Evolutionary conservation across 2,329 filamentous ascomycete genomes (phyloP).

Genomic region (Microdochium trichocladiopsis): DNA sequence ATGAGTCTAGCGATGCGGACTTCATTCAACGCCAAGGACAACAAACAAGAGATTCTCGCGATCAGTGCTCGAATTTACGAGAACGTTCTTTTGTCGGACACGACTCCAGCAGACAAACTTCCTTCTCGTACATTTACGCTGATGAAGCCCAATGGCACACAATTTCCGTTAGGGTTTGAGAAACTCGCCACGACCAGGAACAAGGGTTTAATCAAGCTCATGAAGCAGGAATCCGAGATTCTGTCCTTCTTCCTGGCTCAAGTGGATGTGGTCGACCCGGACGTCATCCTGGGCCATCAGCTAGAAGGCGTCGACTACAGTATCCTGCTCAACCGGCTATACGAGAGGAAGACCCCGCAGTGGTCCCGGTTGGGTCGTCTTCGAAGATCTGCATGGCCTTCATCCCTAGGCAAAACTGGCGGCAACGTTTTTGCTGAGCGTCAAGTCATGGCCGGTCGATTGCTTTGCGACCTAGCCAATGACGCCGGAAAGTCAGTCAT

Average conservation of each 20-base stretch:
- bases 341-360: constrained; percentile 84
- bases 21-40: constrained; percentile 80
- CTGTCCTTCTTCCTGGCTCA: constrained; percentile 85
- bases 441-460: constrained; percentile 77
- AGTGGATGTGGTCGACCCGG: constrained; percentile 81
- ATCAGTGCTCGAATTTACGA: constrained; percentile 92
- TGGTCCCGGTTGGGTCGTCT: constrained; percentile 92
- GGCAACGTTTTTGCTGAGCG: constrained; percentile 91
- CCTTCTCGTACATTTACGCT: constrained; percentile 88
- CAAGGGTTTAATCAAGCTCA: constrained; percentile 69
- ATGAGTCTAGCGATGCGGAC: constrained; percentile 92
- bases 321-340: constrained; percentile 76
- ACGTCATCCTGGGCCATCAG: constrained; percentile 89
- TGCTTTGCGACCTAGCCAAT: constrained; percentile 91
- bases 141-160: constrained; percentile 69
- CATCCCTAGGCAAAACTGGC: constrained; percentile 75
- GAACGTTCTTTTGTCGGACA: constrained; percentile 79
- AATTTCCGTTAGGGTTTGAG: constrained; percentile 85
- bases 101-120: constrained; percentile 80
- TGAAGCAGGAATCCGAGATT: constrained; percentile 78
- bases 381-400: constrained; percentile 78
- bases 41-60: constrained; percentile 92
- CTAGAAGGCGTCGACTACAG: constrained; percentile 97
- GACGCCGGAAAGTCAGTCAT: constrained; percentile 96
- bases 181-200: constrained; percentile 63